These are phyloP conservation scores for Apiospora koreana DNA, from an alignment of 2,329 filamentous ascomycete genomes.

Conservation along the genomic window DNA sequence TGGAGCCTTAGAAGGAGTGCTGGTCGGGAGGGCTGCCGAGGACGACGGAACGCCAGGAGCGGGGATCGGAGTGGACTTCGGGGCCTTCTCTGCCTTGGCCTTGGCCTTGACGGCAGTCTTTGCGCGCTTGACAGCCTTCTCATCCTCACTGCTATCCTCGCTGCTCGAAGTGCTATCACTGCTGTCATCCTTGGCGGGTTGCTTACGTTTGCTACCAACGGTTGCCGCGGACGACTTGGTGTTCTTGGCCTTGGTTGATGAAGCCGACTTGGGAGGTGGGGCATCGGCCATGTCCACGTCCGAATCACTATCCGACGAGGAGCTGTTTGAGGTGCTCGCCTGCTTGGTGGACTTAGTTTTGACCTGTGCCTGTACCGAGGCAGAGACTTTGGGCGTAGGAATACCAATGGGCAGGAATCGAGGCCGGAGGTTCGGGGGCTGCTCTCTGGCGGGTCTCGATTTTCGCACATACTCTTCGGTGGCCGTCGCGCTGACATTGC, in stretches of 20 bases:
- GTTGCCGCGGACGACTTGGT: constrained; percentile 12
- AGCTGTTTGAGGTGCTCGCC: constrained; percentile 29
- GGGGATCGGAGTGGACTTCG: background rate
- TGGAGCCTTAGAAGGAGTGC: background rate
- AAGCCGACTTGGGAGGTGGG: constrained; percentile 27
- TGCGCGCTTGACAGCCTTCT: constrained; percentile 34
- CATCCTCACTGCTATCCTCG: constrained; percentile 19
- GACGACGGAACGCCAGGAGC: background rate
- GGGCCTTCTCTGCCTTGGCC: background rate
- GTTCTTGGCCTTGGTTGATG: constrained; percentile 27
- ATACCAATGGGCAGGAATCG: constrained; percentile 69
- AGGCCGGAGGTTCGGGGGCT: constrained; percentile 67
- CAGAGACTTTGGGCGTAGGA: constrained; percentile 25
- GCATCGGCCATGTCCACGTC: constrained; percentile 47
- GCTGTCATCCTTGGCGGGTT: constrained; percentile 28
- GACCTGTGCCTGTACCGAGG: constrained; percentile 2
- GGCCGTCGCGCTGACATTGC: constrained; percentile 40
- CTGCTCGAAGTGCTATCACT: constrained; percentile 16
- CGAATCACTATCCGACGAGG: constrained; percentile 45
- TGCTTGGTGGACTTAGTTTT: constrained; percentile 16
- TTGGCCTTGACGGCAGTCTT: constrained; percentile 26
- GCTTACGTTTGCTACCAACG: constrained; percentile 40
- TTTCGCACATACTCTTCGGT: constrained; percentile 45
- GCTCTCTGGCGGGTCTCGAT: constrained; percentile 55
- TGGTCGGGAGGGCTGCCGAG: background rate